phyloP scores from a whole-genome alignment of 1,284 basidiomycete species.

The Fistulinella cinereoalba region DNA sequence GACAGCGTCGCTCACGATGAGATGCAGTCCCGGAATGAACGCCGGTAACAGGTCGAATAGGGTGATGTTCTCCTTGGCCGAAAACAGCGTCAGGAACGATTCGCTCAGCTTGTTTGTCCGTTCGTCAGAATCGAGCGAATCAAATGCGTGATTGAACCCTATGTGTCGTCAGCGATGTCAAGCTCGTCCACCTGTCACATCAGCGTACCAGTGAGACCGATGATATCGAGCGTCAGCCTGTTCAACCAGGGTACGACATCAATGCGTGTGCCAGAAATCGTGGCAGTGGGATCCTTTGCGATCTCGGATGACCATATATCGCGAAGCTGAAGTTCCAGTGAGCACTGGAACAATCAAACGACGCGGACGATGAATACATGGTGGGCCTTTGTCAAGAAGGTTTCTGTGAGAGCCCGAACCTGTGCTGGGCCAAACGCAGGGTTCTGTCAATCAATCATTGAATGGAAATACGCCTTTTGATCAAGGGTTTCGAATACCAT shows the following conservation, averaged over 20 bases:
- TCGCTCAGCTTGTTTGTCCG: neutral
- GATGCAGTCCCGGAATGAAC: neutral
- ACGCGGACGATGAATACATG: constrained; percentile 1
- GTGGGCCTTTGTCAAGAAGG: constrained; percentile 53
- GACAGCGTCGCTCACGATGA: neutral
- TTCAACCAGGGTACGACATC: constrained; percentile 57
- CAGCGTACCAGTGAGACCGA: constrained; percentile 57
- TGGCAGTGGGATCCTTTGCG: constrained; percentile 19
- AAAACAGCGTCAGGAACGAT: neutral
- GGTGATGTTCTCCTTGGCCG: neutral
- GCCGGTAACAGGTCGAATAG: neutral
- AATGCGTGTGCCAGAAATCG: constrained; percentile 21
- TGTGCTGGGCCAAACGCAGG: constrained; percentile 58
- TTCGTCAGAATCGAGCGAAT: neutral
- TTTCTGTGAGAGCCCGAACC: constrained; percentile 51
- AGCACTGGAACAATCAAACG: neutral
- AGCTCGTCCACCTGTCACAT: neutral
- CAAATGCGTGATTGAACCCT: constrained; percentile 60
- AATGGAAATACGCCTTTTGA: too few relatives aligned
- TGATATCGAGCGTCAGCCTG: constrained; percentile 62
- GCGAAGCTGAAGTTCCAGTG: constrained; percentile 37
- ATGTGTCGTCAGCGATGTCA: neutral
- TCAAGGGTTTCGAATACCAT: too few relatives aligned
- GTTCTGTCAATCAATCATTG: constrained; percentile 38
- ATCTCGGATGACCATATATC: constrained; percentile 42